These are phyloP conservation scores for Tieghemostelium lacteum DNA, from an alignment of 78 protist species.

Conservation along the genomic window DNA sequence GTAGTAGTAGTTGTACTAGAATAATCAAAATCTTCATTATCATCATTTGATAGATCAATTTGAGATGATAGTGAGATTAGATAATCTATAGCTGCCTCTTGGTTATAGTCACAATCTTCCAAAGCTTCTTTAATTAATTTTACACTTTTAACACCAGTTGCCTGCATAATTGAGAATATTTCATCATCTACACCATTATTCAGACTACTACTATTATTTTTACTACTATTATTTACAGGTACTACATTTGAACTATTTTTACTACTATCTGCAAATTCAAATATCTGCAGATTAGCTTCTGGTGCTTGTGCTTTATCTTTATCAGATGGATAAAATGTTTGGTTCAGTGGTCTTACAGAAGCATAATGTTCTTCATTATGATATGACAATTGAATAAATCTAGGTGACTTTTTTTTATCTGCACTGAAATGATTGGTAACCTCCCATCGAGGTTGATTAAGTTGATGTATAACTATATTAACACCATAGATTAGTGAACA, in stretches of 20 bases:
- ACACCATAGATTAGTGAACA: constrained; percentile 52
- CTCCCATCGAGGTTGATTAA: constrained; percentile 84
- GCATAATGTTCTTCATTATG: constrained; percentile 83
- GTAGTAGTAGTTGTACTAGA: constrained; percentile 43
- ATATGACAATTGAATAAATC: constrained; percentile 62
- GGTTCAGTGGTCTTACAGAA: constrained; percentile 28
- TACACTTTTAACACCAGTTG: constrained; percentile 66
- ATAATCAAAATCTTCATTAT: not conserved
- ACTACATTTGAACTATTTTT: not conserved
- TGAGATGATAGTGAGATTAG: constrained; percentile 16
- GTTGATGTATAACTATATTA: constrained; percentile 77
- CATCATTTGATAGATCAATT: not conserved
- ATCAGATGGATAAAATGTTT: not conserved
- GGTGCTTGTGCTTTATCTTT: not conserved
- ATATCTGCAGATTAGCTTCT: not conserved
- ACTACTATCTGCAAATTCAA: not conserved
- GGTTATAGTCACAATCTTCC: constrained; percentile 47
- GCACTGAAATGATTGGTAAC: constrained; percentile 47
- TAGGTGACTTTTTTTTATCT: not conserved
- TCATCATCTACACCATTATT: constrained; percentile 11
- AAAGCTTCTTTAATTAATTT: constrained; percentile 69
- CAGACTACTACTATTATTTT: not conserved
- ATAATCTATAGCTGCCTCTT: constrained; percentile 64
- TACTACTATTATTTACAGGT: not conserved
- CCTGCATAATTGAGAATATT: constrained; percentile 32